Base-by-base conservation (phyloP, 2,329 filamentous ascomycete genomes). In the Colletotrichum lindemuthianum region DNA sequence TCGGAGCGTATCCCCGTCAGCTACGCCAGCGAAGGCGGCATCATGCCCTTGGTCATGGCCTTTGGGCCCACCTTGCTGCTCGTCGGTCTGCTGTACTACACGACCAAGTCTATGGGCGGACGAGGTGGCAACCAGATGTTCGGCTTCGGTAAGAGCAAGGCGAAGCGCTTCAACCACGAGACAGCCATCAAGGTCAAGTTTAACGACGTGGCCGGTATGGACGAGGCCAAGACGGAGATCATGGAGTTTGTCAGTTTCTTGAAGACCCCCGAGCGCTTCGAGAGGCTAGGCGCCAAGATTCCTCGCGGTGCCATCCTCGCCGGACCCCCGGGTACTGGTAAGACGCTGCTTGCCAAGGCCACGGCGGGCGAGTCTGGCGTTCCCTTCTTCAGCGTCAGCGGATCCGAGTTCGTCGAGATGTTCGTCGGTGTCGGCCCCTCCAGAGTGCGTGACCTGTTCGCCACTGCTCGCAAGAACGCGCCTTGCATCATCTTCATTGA, bases 401-500 rank as follows among this genome's bases (percentile, higher is more conserved):
- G 96, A 75, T 99, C 96, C 52, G 96, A 99, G 77, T 99, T 99
- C 75, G 95, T 99, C 37, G 96, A 99, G 81, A 99, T 99, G 95
- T 99, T 99, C 75, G 96, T 99, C 55, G 96, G 96, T 87, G 96
- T 99, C 65, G 96, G 96, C 78, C 92, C 96, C 16, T 98, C 95
- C 36, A 88, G 96, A 78, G 96, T 99, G 54, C 89, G 96, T 72
- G 96, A 99, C 77, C 82, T 99, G 56, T 99, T 99, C 73, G 90
- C 93, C 61, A 97, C 92, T 71, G 96, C 96, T 15, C 89, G 96
- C 63, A 98, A 98, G 84, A 97, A 92, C 78, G 92, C 96, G 0
- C 96, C 96, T 4, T 99, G 96, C 80, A 99, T 99, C 78, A 96
- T 99, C 78, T 99, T 99, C 83, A 98, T 99, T 70, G 96, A 99